These are phyloP conservation scores for Cryphonectria parasitica DNA, from an alignment of 2,329 filamentous ascomycete species.

Conservation along the genomic window DNA sequence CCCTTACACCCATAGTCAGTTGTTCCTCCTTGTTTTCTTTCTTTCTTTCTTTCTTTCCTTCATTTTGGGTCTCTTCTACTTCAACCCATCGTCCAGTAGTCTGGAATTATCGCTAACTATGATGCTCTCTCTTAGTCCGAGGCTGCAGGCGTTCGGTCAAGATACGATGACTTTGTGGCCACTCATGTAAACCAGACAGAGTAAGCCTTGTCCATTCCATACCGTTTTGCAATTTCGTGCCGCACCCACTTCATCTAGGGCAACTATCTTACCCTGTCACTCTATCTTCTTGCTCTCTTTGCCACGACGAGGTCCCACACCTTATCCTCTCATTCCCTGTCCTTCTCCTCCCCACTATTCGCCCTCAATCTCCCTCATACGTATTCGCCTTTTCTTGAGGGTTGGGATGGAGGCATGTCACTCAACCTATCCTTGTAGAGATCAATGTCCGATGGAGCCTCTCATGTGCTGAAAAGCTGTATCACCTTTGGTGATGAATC, in stretches of 20 bases:
- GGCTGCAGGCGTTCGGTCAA: conserved; percentile 37
- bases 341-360: not conserved
- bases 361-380: not conserved
- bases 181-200: conserved; percentile 36
- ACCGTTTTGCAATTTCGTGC: not conserved
- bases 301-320: not conserved
- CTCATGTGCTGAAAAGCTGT: not conserved
- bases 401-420: not conserved
- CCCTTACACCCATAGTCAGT: conserved; percentile 4
- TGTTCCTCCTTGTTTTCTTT: not conserved
- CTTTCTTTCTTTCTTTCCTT: too few relatives aligned
- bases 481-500: too few relatives aligned
- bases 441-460: not conserved
- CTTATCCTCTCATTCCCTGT: not conserved
- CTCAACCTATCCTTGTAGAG: not conserved
- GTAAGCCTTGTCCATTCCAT: conserved; percentile 14
- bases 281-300: not conserved
- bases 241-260: too few relatives aligned
- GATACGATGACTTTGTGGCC: conserved; percentile 40
- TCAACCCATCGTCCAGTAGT: too few relatives aligned
- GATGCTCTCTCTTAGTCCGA: not conserved
- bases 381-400: not conserved
- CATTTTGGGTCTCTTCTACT: too few relatives aligned
- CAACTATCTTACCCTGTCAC: not conserved
- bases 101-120: not conserved